A percentile compares a stretch with the other conserved stretches of the same genome.
Evolutionary conservation across 768 basidiomycete species (phyloP).

Genomic region (Tylopilus subfusipes): DNA sequence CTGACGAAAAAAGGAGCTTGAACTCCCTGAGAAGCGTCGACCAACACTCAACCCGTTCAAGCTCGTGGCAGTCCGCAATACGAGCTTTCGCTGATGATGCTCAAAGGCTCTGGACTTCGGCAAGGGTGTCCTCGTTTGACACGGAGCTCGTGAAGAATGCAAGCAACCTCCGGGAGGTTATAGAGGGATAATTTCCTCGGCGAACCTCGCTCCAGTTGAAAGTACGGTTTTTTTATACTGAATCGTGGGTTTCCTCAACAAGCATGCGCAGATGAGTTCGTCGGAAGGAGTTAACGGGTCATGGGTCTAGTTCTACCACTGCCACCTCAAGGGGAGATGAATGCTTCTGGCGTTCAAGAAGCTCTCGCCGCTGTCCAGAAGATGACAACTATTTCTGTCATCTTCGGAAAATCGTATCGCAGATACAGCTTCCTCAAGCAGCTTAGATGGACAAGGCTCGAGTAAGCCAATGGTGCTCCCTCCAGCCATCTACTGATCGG

Average conservation of each 20-base stretch:
- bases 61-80: neutral
- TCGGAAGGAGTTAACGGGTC: no score
- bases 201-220: neutral
- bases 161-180: slow-evolving; percentile 5
- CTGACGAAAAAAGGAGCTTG: neutral
- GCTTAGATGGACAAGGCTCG: no score
- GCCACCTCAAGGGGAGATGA: neutral
- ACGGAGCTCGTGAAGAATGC: neutral
- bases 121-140: neutral
- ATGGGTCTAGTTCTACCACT: no score
- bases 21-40: neutral
- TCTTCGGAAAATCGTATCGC: neutral
- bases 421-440: neutral
- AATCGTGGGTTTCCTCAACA: no score
- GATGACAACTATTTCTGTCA: neutral
- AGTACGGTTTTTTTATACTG: no score
- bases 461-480: no score
- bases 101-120: neutral
- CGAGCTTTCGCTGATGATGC: neutral
- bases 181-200: neutral
- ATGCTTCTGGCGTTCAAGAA: neutral
- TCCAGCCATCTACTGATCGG: neutral
- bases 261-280: no score
- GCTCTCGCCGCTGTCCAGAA: neutral
- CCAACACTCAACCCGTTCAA: neutral